These are phyloP conservation scores for Clavariopsis aquatica DNA, from an alignment of 495 filamentous ascomycete species.

Conservation along the genomic window DNA sequence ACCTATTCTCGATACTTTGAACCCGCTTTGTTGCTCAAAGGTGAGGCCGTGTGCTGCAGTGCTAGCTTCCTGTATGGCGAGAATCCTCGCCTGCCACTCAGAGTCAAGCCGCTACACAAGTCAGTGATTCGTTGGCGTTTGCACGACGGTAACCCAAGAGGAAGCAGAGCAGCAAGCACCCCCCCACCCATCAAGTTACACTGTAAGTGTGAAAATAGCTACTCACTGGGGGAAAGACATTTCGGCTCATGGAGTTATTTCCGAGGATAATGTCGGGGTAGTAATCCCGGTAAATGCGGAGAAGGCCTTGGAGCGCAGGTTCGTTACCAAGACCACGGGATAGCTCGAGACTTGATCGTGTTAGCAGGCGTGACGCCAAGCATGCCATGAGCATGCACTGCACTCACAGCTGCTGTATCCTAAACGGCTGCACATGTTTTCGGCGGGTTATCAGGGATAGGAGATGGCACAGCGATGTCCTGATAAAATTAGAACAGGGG, in stretches of 20 bases:
- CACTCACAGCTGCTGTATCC: slow-evolving; percentile 77
- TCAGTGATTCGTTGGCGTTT: slow-evolving; percentile 12
- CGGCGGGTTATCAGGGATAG: slow-evolving; percentile 78
- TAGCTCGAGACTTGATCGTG: slow-evolving; percentile 55
- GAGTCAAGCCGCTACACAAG: slow-evolving; percentile 64
- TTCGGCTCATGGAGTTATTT: slow-evolving; percentile 51
- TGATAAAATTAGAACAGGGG: slow-evolving; percentile 40
- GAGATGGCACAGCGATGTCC: slow-evolving; percentile 73
- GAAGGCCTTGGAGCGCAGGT: slow-evolving; percentile 72
- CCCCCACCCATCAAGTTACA: slow-evolving; percentile 5
- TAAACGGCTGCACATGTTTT: slow-evolving; percentile 83
- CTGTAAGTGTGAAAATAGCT: neutral
- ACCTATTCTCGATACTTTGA: slow-evolving; percentile 54
- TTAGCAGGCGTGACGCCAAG: slow-evolving; percentile 29
- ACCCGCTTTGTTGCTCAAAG: slow-evolving; percentile 47
- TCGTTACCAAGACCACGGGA: slow-evolving; percentile 68
- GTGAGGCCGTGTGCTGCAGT: slow-evolving; percentile 19
- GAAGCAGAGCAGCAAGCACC: no score
- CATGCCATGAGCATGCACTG: neutral
- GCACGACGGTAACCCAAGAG: slow-evolving; percentile 8
- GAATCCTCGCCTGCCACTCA: slow-evolving; percentile 72
- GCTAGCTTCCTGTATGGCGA: slow-evolving; percentile 64
- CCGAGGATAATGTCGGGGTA: slow-evolving; percentile 87
- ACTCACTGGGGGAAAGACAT: slow-evolving; percentile 47
- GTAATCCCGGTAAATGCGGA: slow-evolving; percentile 83